Base-by-base conservation (phyloP, 2,329 filamentous ascomycete species). In the Didymella segeticola region DNA sequence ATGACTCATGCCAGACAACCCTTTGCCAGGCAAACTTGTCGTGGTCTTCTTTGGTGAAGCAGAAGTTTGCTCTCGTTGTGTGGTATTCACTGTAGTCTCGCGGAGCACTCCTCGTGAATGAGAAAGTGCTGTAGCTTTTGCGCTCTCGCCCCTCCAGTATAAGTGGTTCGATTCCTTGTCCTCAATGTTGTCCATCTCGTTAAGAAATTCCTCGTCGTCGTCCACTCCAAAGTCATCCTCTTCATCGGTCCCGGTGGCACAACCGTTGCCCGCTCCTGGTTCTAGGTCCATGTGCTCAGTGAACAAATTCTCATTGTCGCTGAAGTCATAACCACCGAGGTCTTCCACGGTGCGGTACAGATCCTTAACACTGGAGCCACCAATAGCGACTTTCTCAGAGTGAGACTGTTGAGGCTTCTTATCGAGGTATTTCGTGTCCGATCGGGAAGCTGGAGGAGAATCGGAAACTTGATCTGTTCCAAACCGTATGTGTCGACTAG, bases 181-280 rank as follows among this genome's bases (percentile, higher is more conserved):
- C 47, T 80, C 78, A 33, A 79, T 66, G 43, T 78, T 73, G 33
- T 75, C 72, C 9, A 78, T 74, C 34, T 77, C 63, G 47, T 80
- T 71, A 26, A 78, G 56, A 7, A 71, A 69, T 59, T 72, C 69
- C 3, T 72, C 68, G 41, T 74, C 67, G 12, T 62, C 60, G 11
- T 60, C 62, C 19, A 63, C 57, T 27, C 64, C 65, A 34, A 69
- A 69, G 9, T 70, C 67, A 20, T 69, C 70, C 8, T 70, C 67
- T 14, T 67, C 70, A 2, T 71, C 51, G 19, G 23, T 27, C 4
- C 22, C 29, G 9, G 14, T 23, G 27, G 8, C n/a, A 7, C 17
- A n/a, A 29, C 41, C 22, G 20, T 6, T 31, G n/a, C 19, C 10
- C 19, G n/a, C n/a, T 10, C 17, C 26, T 26, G 12, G 54, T 5